These are phyloP conservation scores for Nannochloropsis gaditana DNA, from an alignment of 108 stramenopile species.

Conservation along the genomic window DNA sequence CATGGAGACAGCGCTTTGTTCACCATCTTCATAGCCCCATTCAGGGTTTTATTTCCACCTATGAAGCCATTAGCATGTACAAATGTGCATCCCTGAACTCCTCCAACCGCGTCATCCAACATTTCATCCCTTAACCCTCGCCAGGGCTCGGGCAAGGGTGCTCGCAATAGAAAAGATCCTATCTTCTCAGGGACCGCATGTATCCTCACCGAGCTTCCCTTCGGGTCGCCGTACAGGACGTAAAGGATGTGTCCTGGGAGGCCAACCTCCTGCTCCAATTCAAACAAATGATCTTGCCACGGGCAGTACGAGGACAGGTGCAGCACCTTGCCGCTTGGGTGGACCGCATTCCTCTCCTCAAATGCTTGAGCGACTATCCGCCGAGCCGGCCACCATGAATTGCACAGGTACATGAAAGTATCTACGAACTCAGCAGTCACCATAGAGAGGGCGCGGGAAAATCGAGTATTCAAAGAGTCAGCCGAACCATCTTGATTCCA, in stretches of 20 bases:
- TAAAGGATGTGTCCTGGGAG: slow-evolving; percentile 62
- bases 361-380: slow-evolving; percentile 73
- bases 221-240: slow-evolving; percentile 83
- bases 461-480: slow-evolving; percentile 65
- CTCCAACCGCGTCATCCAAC: slow-evolving; percentile 64
- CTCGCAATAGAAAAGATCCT: slow-evolving; percentile 76
- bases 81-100: slow-evolving; percentile 81
- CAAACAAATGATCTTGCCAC: slow-evolving; percentile 86
- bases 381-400: slow-evolving; percentile 81
- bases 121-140: slow-evolving; percentile 86
- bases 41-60: slow-evolving; percentile 84
- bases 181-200: slow-evolving; percentile 83
- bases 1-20: slow-evolving; percentile 52
- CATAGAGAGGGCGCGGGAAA: slow-evolving; percentile 73
- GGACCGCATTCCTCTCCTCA: slow-evolving; percentile 57
- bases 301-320: slow-evolving; percentile 71
- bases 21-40: slow-evolving; percentile 91
- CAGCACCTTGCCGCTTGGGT: slow-evolving; percentile 75
- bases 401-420: slow-evolving; percentile 67
- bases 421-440: slow-evolving; percentile 78
- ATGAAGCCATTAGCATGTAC: slow-evolving; percentile 97
- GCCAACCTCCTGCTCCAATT: slow-evolving; percentile 67
- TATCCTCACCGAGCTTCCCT: slow-evolving; percentile 68
- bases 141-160: slow-evolving; percentile 81
- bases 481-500: slow-evolving; percentile 78